Evolutionary conservation across 768 basidiomycete species (phyloP).

Genomic region (Russula sp.): DNA sequence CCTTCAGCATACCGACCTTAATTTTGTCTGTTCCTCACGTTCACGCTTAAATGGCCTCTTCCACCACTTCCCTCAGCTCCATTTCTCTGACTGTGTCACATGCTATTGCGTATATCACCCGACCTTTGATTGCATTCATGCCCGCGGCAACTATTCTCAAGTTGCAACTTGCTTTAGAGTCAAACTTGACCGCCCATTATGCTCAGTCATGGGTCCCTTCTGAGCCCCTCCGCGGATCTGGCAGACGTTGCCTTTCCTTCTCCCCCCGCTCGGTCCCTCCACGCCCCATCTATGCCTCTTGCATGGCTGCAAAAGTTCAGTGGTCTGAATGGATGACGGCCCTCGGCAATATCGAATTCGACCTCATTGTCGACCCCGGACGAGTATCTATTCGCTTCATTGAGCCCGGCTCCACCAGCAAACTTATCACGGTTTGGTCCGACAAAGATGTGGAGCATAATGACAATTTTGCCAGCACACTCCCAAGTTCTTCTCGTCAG

Average conservation of each 20-base stretch:
- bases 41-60: slow-evolving; percentile 15
- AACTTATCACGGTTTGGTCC: slow-evolving; percentile 61
- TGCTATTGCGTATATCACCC: slow-evolving; percentile 66
- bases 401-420: slow-evolving; percentile 32
- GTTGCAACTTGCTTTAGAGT: slow-evolving; percentile 64
- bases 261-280: slow-evolving; percentile 65
- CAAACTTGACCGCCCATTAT: slow-evolving; percentile 63
- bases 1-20: slow-evolving; percentile 24
- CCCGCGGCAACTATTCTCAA: slow-evolving; percentile 56
- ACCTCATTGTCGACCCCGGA: slow-evolving; percentile 76
- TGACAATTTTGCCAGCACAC: slow-evolving; percentile 2
- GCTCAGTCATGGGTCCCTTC: slow-evolving; percentile 57
- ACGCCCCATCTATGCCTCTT: slow-evolving; percentile 62
- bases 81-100: slow-evolving; percentile 67
- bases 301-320: slow-evolving; percentile 59
- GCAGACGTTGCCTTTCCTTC: slow-evolving; percentile 66
- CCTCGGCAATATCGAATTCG: slow-evolving; percentile 64
- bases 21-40: slow-evolving; percentile 18
- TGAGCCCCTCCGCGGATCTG: slow-evolving; percentile 61
- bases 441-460: slow-evolving; percentile 37
- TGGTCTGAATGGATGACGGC: slow-evolving; percentile 77
- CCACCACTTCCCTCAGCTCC: slow-evolving; percentile 32
- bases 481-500: slow-evolving; percentile 20
- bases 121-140: slow-evolving; percentile 50
- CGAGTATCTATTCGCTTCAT: slow-evolving; percentile 62